Evolutionary conservation across 106 monocot species (phyloP).

Genomic region (Dioscorea dumetorum): DNA sequence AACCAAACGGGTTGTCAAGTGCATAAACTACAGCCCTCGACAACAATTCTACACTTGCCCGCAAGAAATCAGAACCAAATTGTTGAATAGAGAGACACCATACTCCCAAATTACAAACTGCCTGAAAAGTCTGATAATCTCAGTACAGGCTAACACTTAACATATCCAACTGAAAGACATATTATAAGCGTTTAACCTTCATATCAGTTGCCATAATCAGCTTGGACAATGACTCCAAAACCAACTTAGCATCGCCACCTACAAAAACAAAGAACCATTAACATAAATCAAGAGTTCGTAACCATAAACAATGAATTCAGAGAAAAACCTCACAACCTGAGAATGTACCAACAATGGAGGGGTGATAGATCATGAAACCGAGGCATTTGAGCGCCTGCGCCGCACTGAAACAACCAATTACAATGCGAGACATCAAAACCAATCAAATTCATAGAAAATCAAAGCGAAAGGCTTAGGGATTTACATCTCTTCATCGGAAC

Average conservation of each 20-base stretch:
- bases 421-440: too few species aligned
- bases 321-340: constrained; percentile 20
- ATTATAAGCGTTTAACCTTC: constrained; percentile 42
- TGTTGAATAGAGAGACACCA: constrained; percentile 70
- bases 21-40: constrained; percentile 49
- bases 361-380: constrained; percentile 70
- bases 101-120: constrained; percentile 60
- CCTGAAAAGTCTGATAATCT: constrained; percentile 20
- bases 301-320: not conserved
- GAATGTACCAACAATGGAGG: constrained; percentile 21
- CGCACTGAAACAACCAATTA: constrained; percentile 21
- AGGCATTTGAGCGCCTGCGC: constrained; percentile 55
- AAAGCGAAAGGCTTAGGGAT: not conserved
- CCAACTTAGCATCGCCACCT: constrained; percentile 25
- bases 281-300: not conserved
- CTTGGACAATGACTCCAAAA: constrained; percentile 34
- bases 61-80: constrained; percentile 14
- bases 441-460: not conserved
- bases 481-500: constrained; percentile 58
- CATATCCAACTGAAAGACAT: not conserved
- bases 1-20: constrained; percentile 64
- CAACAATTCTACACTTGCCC: constrained; percentile 10
- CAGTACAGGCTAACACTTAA: not conserved
- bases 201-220: constrained; percentile 34
- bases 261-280: constrained; percentile 1